Evolutionary conservation across 1,139 yeast species (phyloP).

Genomic region (Yamadazyma kanchanaburiensis): DNA sequence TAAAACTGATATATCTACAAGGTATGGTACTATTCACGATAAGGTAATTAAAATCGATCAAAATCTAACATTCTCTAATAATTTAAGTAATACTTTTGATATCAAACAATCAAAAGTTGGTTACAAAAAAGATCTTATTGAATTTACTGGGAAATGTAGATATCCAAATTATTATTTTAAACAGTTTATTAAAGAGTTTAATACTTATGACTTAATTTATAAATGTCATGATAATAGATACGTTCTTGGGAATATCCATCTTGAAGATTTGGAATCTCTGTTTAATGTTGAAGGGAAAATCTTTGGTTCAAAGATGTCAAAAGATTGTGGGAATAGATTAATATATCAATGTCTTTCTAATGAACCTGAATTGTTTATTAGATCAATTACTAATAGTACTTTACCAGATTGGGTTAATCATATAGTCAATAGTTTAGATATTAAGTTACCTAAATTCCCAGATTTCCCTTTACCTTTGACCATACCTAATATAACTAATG

Average conservation of each 20-base stretch:
- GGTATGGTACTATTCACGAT: conserved; percentile 8
- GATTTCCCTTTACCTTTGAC: conserved; percentile 1
- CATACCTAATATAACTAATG: background rate
- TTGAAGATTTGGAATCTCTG: background rate
- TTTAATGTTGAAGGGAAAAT: conserved; percentile 4
- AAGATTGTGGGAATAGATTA: conserved; percentile 4
- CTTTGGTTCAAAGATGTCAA: background rate
- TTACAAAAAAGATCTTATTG: conserved; percentile 2
- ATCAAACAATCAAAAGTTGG: conserved; percentile 1
- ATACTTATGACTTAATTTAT: conserved; percentile 3
- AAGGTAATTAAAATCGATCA: conserved; percentile 10
- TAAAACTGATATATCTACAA: conserved; percentile 8
- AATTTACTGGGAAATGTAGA: conserved; percentile 1
- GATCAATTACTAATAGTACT: conserved; percentile 3
- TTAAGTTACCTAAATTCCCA: conserved; percentile 6
- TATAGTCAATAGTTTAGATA: conserved; percentile 8
- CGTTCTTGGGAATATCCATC: conserved; percentile 1
- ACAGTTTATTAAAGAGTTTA: conserved; percentile 3
- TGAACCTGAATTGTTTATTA: conserved; percentile 2
- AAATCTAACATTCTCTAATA: conserved; percentile 11
- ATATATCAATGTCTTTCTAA: background rate
- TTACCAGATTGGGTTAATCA: conserved; percentile 13
- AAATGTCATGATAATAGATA: conserved; percentile 2
- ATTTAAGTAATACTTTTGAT: conserved; percentile 5
- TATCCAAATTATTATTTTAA: conserved; percentile 3